These are phyloP conservation scores for Hyphopichia fennica DNA, from an alignment of 1,139 yeast species.

Conservation along the genomic window DNA sequence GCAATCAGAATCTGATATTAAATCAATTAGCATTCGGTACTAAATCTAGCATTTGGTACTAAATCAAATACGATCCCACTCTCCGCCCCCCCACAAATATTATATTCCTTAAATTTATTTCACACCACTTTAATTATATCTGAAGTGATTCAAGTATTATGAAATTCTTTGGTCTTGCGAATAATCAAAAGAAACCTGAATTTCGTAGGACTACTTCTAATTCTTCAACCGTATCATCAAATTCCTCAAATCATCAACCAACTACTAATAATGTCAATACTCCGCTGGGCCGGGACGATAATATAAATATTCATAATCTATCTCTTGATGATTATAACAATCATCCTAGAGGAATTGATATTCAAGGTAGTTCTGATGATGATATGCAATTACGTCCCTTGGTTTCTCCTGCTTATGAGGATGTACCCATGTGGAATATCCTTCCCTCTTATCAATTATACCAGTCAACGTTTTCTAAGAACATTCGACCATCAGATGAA, in stretches of 20 bases:
- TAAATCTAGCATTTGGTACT: too few species aligned
- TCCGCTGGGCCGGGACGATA: not conserved
- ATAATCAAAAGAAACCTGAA: not conserved
- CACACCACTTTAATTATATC: too few species aligned
- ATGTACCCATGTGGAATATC: slow-evolving; percentile 31
- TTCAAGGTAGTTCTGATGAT: not conserved
- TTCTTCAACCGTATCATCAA: too few species aligned
- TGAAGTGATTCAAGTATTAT: not conserved
- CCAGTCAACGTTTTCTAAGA: slow-evolving; percentile 25
- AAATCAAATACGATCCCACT: too few species aligned
- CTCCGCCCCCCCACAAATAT: too few species aligned
- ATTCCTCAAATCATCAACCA: too few species aligned
- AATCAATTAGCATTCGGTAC: too few species aligned
- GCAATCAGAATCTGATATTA: too few species aligned
- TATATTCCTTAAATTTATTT: too few species aligned
- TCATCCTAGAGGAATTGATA: not conserved
- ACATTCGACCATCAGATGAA: slow-evolving; percentile 22
- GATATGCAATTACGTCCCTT: slow-evolving; percentile 8
- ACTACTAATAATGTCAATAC: not conserved
- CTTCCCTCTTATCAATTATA: slow-evolving; percentile 29
- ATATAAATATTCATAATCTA: slow-evolving; percentile 3
- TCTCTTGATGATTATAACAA: not conserved
- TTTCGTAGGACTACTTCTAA: not conserved
- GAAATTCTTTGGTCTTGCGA: slow-evolving; percentile 2
- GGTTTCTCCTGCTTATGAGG: slow-evolving; percentile 23